These are phyloP conservation scores for Fragaria nilgerrensis DNA, from an alignment of 306 rosid genomes.

Conservation along the genomic window DNA sequence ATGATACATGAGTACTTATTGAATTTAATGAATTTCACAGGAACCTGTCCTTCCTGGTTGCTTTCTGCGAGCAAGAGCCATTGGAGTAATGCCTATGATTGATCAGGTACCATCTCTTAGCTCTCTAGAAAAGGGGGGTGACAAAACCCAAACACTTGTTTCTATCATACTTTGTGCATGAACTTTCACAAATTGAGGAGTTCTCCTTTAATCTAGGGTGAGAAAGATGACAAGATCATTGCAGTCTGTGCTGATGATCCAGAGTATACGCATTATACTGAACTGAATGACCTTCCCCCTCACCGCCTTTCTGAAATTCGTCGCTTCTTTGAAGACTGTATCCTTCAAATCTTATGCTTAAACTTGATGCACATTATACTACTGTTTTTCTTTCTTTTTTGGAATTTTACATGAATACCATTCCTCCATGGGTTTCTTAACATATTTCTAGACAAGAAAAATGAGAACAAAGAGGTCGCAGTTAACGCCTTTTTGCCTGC, in stretches of 20 bases:
- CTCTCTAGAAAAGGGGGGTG: conserved; percentile 6
- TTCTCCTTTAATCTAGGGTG: conserved; percentile 54
- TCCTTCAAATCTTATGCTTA: conserved; percentile 35
- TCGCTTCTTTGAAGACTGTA: conserved; percentile 98
- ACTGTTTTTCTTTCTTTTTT: neutral
- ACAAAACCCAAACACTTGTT: neutral
- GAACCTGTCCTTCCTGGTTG: conserved; percentile 98
- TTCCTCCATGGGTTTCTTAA: conserved; percentile 24
- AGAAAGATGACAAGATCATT: conserved; percentile 95
- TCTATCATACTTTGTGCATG: neutral
- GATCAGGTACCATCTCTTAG: conserved; percentile 62
- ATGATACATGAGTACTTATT: conserved; percentile 4
- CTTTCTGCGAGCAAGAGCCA: conserved; percentile 86
- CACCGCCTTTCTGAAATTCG: conserved; percentile 93
- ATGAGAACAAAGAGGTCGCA: conserved; percentile 97
- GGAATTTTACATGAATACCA: conserved; percentile 6
- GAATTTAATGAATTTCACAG: conserved; percentile 41
- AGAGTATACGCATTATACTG: conserved; percentile 76
- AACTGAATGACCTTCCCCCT: conserved; percentile 78
- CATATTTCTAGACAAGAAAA: conserved; percentile 73
- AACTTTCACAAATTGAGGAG: neutral
- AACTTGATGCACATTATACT: neutral
- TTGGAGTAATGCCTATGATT: conserved; percentile 99
- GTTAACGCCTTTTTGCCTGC: conserved; percentile 85
- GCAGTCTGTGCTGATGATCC: conserved; percentile 99